phyloP scores from a whole-genome alignment of 2,329 filamentous ascomycete species.

The Whalleya microplaca region DNA sequence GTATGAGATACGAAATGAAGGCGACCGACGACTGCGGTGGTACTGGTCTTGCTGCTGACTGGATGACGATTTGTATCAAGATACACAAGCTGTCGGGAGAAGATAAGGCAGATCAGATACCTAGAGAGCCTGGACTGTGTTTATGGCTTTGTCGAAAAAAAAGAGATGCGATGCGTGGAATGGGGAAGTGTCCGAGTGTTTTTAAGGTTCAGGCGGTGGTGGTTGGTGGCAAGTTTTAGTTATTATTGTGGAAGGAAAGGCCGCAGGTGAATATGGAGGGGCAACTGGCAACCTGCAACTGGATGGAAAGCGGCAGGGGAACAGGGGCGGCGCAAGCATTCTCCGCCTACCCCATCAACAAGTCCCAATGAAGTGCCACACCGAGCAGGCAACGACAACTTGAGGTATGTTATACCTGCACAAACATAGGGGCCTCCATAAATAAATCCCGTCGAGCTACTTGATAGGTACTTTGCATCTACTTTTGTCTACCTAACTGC shows the following conservation, averaged over 20 bases:
- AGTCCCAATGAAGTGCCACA: neutral
- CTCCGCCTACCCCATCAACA: neutral
- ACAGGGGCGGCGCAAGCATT: neutral
- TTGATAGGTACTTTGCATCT: neutral
- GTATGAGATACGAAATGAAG: constrained; percentile 42
- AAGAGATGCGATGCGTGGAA: constrained; percentile 3
- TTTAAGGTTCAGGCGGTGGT: neutral
- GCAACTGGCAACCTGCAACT: neutral
- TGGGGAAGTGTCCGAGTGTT: neutral
- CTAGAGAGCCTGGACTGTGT: constrained; percentile 8
- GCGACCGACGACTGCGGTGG: constrained; percentile 54
- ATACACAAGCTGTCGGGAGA: constrained; percentile 9
- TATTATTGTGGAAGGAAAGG: neutral
- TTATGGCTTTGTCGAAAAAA: constrained; percentile 7
- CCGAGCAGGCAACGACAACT: neutral
- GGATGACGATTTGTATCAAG: constrained; percentile 9
- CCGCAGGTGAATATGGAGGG: constrained; percentile 6
- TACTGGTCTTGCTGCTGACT: constrained; percentile 50
- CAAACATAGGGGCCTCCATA: neutral
- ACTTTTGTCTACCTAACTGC: neutral
- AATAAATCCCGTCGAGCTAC: neutral
- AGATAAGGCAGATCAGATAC: neutral
- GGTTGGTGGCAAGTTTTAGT: neutral
- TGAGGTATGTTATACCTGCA: neutral
- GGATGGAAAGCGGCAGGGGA: neutral